Conservation (phyloP, 1,284 basidiomycete genomes). For the Ceratobasidium sp. region DNA sequence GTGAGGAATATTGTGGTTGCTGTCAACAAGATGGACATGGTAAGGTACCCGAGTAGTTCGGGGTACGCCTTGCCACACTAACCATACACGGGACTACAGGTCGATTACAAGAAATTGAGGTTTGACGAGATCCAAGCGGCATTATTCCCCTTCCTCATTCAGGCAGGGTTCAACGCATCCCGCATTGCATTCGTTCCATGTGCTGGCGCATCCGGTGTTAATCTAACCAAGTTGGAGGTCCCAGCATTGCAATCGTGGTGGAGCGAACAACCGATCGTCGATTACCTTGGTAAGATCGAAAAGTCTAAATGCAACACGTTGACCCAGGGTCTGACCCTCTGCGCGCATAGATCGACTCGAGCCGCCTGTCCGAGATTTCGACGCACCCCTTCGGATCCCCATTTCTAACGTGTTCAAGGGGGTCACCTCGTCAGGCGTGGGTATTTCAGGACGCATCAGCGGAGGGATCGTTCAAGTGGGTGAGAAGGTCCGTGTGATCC, state of each 20-base stretch:
- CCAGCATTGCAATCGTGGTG: constrained; percentile 76
- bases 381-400: constrained; percentile 82
- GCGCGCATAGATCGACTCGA: constrained; percentile 71
- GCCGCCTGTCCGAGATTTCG: constrained; percentile 80
- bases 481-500: constrained; percentile 83
- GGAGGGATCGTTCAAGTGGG: constrained; percentile 92
- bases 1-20: constrained; percentile 92
- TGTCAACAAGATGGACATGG: constrained; percentile 94
- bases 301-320: neutral
- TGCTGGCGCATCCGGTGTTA: constrained; percentile 88
- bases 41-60: constrained; percentile 48
- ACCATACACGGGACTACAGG: constrained; percentile 57
- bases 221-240: constrained; percentile 67
- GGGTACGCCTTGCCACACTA: neutral
- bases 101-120: constrained; percentile 80
- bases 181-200: constrained; percentile 89
- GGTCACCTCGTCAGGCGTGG: constrained; percentile 70
- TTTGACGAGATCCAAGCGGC: constrained; percentile 84
- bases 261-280: constrained; percentile 81
- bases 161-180: constrained; percentile 82
- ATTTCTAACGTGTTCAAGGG: constrained; percentile 95
- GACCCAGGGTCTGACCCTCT: neutral
- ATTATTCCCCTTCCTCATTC: constrained; percentile 81
- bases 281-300: constrained; percentile 47
- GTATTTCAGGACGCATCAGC: constrained; percentile 85